Evolutionary conservation across 164 flowering plant genomes (phyloP).

Genomic region (Vitis riparia): DNA sequence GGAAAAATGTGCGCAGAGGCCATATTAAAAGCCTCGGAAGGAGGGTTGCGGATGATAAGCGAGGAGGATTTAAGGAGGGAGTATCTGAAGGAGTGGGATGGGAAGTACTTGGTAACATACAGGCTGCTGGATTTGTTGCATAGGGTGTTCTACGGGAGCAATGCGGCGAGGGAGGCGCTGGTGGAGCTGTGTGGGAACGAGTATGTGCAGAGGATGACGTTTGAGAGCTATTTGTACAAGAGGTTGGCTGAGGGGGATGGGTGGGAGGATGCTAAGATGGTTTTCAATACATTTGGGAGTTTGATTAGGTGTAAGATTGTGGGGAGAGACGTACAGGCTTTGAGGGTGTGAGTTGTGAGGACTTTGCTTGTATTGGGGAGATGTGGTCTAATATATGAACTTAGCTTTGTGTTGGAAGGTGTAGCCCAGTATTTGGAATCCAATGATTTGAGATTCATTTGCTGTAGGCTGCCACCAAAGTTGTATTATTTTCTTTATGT

Average conservation of each 20-base stretch:
- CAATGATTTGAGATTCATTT: no score
- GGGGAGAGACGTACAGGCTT: constrained; percentile 23
- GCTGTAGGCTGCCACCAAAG: no score
- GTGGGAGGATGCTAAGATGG: constrained; percentile 59
- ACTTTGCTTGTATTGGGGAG: no score
- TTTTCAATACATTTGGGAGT: constrained; percentile 56
- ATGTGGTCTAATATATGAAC: no score
- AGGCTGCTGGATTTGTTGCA: constrained; percentile 75
- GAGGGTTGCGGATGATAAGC: constrained; percentile 53
- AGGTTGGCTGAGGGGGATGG: constrained; percentile 41
- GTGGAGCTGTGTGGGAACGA: constrained; percentile 81
- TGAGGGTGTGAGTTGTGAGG: constrained; percentile 5
- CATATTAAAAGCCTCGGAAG: constrained; percentile 65
- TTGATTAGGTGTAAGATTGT: constrained; percentile 45
- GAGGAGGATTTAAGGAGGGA: constrained; percentile 68
- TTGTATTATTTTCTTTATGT: no score
- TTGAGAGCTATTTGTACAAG: constrained; percentile 85
- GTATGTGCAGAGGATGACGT: constrained; percentile 79
- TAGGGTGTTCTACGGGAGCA: constrained; percentile 65
- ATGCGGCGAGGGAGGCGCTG: constrained; percentile 69
- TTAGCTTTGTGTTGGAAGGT: no score
- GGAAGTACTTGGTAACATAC: constrained; percentile 43
- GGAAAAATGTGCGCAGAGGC: constrained; percentile 84
- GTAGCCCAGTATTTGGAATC: no score
- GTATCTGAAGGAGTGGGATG: constrained; percentile 68